phyloP scores from a whole-genome alignment of 2,329 filamentous ascomycete genomes.

The Calonectria naviculata region DNA sequence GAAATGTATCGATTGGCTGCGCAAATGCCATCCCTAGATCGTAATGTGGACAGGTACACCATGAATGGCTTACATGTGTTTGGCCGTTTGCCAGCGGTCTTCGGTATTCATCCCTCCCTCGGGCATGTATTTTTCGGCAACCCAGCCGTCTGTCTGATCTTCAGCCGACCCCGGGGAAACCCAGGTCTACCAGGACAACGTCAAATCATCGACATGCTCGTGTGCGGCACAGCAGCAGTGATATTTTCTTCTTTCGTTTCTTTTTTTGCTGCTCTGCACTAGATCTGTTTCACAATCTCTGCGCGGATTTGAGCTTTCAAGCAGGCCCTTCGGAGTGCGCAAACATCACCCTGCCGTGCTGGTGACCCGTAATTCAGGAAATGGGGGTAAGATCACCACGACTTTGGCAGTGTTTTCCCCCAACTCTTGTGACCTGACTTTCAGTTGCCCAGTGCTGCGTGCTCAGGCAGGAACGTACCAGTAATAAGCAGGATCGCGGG shows the following conservation, averaged over 20 bases:
- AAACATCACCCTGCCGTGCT: not conserved
- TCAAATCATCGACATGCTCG: constrained; percentile 20
- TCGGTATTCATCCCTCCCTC: constrained; percentile 27
- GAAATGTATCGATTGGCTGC: constrained; percentile 25
- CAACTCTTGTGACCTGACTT: constrained; percentile 22
- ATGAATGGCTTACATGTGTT: constrained; percentile 32
- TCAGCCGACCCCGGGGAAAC: constrained; percentile 24
- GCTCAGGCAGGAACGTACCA: constrained; percentile 34
- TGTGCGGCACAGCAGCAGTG: constrained; percentile 18
- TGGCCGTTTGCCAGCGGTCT: constrained; percentile 16
- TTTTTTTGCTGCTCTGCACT: not conserved
- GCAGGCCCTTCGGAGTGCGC: not conserved
- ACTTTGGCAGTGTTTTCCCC: not conserved
- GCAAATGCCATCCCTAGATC: constrained; percentile 12
- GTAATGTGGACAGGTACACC: constrained; percentile 25
- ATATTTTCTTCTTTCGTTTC: constrained; percentile 8
- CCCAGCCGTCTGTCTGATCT: constrained; percentile 24
- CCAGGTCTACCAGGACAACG: constrained; percentile 16
- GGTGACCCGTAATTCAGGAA: constrained; percentile 1
- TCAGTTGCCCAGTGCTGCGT: constrained; percentile 27
- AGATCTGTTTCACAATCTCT: constrained; percentile 12
- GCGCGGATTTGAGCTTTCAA: not conserved
- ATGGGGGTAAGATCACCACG: constrained; percentile 6
- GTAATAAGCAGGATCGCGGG: constrained; percentile 34
- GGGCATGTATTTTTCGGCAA: constrained; percentile 23